A percentile compares a stretch with the other conserved stretches of the same genome.
Conservation (phyloP, 2,329 filamentous ascomycete genomes). For the Lomentospora prolificans region DNA sequence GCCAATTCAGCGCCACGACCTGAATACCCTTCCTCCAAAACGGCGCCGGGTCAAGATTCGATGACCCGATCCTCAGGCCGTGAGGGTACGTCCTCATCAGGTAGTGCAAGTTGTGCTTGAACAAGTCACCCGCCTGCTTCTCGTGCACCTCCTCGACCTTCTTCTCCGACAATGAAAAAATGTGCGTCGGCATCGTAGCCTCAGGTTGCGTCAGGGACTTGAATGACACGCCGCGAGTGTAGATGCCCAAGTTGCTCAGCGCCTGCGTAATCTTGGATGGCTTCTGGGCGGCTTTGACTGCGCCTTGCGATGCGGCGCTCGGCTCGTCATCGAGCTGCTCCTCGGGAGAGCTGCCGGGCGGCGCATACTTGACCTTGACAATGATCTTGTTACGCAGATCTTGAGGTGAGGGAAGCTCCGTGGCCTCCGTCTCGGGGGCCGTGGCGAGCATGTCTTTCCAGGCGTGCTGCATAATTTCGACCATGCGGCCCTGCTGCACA, state of each 20-base stretch:
- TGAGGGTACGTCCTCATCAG: constrained; percentile 86
- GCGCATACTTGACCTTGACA: constrained; percentile 68
- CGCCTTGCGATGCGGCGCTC: constrained; percentile 13
- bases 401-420: constrained; percentile 55
- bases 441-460: constrained; percentile 69
- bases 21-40: constrained; percentile 88
- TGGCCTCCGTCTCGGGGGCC: constrained; percentile 33
- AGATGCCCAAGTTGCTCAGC: constrained; percentile 68
- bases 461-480: constrained; percentile 77
- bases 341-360: constrained; percentile 24
- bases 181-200: constrained; percentile 53
- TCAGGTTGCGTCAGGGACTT: constrained; percentile 66
- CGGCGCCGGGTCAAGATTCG: constrained; percentile 73
- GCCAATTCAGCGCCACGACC: constrained; percentile 90
- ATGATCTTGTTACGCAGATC: constrained; percentile 69
- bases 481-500: constrained; percentile 82
- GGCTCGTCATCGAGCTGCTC: constrained; percentile 24
- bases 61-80: constrained; percentile 70
- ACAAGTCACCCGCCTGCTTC: constrained; percentile 44
- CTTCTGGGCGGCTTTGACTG: constrained; percentile 28
- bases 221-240: constrained; percentile 77
- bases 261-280: constrained; percentile 58
- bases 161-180: constrained; percentile 59
- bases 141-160: constrained; percentile 52
- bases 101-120: constrained; percentile 71